Conservation (phyloP, 148 eudicot species). For the Vaccinium myrtillus region DNA sequence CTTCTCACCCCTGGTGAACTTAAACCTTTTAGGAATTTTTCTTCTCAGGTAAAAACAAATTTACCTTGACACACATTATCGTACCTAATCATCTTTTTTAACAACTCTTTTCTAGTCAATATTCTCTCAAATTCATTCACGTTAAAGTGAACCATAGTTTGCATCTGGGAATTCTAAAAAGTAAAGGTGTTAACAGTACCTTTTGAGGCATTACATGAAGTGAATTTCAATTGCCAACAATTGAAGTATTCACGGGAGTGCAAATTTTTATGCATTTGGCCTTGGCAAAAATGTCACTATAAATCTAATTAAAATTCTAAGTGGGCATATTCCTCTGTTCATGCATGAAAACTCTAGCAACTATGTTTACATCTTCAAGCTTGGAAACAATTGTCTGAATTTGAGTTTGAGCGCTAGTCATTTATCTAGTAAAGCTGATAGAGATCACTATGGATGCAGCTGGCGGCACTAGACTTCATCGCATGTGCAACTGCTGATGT, state of each 20-base stretch:
- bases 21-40: conserved; percentile 70
- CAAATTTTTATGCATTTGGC: neutral
- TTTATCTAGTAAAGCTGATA: neutral
- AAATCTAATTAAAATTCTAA: neutral
- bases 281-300: neutral
- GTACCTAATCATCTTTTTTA: neutral
- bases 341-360: neutral
- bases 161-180: neutral
- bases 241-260: neutral
- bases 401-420: neutral
- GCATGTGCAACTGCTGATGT: conserved; percentile 89
- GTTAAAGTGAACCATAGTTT: neutral
- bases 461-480: conserved; percentile 88
- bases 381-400: neutral
- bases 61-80: neutral
- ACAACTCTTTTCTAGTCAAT: neutral
- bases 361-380: neutral
- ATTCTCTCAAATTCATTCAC: neutral
- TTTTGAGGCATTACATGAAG: neutral
- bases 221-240: neutral
- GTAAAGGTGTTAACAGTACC: neutral
- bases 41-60: conserved; percentile 66
- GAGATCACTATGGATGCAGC: conserved; percentile 40
- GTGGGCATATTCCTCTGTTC: neutral
- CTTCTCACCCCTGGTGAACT: conserved; percentile 69